Evolutionary conservation across 2,329 filamentous ascomycete species (phyloP).

Genomic region (Penicillium sp.): DNA sequence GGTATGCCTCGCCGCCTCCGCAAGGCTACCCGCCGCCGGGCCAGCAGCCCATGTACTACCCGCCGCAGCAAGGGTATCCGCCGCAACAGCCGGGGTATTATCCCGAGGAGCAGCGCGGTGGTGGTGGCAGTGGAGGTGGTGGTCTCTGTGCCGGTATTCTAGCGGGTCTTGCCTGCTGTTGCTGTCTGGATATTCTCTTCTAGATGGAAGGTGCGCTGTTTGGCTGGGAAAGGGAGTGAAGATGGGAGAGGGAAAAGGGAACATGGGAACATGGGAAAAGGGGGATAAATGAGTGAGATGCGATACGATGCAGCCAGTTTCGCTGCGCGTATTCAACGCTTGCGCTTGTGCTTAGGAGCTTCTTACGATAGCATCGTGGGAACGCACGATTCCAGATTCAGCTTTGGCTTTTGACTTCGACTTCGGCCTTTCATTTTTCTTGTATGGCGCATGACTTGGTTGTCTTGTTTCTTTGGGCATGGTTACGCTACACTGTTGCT

Average conservation of each 20-base stretch:
- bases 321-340: background rate
- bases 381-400: background rate
- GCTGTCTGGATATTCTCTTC: constrained; percentile 55
- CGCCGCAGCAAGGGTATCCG: constrained; percentile 33
- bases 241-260: background rate
- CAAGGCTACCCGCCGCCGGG: constrained; percentile 24
- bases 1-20: constrained; percentile 25
- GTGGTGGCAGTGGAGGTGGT: constrained; percentile 36
- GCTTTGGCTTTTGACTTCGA: constrained; percentile 1
- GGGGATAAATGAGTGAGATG: too few species aligned
- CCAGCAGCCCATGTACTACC: constrained; percentile 24
- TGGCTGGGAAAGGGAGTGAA: background rate
- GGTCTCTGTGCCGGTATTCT: constrained; percentile 55
- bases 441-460: constrained; percentile 8
- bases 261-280: background rate
- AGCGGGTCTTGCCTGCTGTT: constrained; percentile 55
- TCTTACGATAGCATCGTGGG: background rate
- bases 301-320: background rate
- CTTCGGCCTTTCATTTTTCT: background rate
- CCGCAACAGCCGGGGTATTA: constrained; percentile 47
- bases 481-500: background rate
- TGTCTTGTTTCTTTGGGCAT: constrained; percentile 5
- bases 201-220: constrained; percentile 23
- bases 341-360: background rate
- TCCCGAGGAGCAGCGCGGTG: constrained; percentile 37